phyloP scores from a whole-genome alignment of 805 yeast genomes.

The Aciculoconidium aculeatum region DNA sequence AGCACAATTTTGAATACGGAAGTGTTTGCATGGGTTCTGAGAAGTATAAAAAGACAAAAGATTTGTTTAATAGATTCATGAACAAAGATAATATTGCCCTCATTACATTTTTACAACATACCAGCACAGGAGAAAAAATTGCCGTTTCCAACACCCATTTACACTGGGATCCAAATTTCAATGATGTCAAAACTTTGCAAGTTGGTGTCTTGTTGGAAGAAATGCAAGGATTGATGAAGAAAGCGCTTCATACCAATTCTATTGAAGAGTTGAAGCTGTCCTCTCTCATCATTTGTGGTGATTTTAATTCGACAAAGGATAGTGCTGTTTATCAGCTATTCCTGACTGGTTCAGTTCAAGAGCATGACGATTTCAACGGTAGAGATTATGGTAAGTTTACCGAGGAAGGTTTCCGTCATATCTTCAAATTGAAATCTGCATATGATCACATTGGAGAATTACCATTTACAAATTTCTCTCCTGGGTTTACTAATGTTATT shows the following conservation, averaged over 20 bases:
- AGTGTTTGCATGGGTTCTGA: constrained; percentile 74
- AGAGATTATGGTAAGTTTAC: constrained; percentile 90
- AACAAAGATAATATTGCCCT: constrained; percentile 91
- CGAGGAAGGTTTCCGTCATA: constrained; percentile 79
- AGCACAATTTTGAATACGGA: constrained; percentile 76
- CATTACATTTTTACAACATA: constrained; percentile 67
- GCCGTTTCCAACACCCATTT: constrained; percentile 86
- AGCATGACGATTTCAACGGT: constrained; percentile 77
- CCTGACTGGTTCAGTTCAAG: constrained; percentile 71
- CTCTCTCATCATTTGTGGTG: constrained; percentile 89
- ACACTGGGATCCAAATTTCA: constrained; percentile 97
- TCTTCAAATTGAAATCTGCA: constrained; percentile 76
- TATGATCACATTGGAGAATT: constrained; percentile 82
- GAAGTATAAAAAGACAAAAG: constrained; percentile 87
- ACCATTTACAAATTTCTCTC: constrained; percentile 92
- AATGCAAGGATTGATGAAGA: constrained; percentile 59
- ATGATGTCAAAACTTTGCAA: constrained; percentile 94
- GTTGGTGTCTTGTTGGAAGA: constrained; percentile 89
- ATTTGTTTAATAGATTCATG: constrained; percentile 92
- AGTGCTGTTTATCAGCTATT: constrained; percentile 92
- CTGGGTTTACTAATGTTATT: constrained; percentile 86
- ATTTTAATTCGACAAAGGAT: constrained; percentile 80
- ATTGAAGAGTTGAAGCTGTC: constrained; percentile 51
- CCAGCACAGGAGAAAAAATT: constrained; percentile 63
- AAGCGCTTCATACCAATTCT: constrained; percentile 38